These are phyloP conservation scores for Stramenopiles sp. DNA, from an alignment of 352 stramenopile genomes.

Conservation along the genomic window DNA sequence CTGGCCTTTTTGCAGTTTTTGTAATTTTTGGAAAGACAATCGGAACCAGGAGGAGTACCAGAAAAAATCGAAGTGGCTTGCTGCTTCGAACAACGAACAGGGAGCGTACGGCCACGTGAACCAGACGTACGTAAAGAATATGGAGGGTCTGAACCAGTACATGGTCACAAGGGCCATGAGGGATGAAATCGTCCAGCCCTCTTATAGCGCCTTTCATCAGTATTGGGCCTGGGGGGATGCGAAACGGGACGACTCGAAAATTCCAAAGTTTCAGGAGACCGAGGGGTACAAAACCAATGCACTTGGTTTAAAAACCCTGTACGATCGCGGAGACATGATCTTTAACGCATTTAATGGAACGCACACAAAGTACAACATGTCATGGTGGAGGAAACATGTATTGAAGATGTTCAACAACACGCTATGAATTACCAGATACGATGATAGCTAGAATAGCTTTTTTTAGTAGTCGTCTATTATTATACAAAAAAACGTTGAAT, in stretches of 20 bases:
- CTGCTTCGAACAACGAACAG: neutral
- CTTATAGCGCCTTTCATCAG: neutral
- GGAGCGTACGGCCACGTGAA: neutral
- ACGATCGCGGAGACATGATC: neutral
- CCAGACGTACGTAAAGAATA: slow-evolving; percentile 1
- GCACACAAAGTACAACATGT: neutral
- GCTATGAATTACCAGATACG: too few species aligned
- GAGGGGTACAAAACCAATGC: neutral
- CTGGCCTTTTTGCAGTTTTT: neutral
- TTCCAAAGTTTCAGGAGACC: neutral
- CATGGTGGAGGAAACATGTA: neutral
- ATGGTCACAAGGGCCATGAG: neutral
- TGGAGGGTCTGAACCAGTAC: neutral
- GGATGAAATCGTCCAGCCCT: neutral
- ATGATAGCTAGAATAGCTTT: too few species aligned
- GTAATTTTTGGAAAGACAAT: neutral
- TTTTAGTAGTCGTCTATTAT: too few species aligned
- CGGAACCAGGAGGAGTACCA: neutral
- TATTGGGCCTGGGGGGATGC: neutral
- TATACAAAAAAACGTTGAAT: too few species aligned
- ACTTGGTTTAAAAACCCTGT: neutral
- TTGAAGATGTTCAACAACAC: neutral
- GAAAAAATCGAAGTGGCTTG: neutral
- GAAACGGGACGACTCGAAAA: neutral
- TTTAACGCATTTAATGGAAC: neutral